phyloP scores from a whole-genome alignment of 2,329 filamentous ascomycete genomes.

The Fonsecaea pedrosoi region DNA sequence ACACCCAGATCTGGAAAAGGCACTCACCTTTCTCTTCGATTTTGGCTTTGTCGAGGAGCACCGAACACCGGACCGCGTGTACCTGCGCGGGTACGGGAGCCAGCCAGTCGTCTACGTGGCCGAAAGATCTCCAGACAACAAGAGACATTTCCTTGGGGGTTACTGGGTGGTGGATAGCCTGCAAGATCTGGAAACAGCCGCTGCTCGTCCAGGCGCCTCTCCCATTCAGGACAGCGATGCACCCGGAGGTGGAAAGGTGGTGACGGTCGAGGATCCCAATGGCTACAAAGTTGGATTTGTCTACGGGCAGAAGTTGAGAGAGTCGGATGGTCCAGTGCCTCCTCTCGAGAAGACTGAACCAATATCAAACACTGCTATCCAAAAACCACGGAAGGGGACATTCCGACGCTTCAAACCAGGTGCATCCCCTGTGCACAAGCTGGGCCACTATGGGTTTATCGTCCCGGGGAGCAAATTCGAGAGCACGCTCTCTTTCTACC shows the following conservation, averaged over 20 bases:
- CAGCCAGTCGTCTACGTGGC: conserved; percentile 66
- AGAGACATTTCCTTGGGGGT: conserved; percentile 29
- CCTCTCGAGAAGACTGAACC: conserved; percentile 36
- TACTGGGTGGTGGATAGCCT: conserved; percentile 33
- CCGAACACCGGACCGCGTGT: conserved; percentile 55
- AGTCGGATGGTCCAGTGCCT: conserved; percentile 4
- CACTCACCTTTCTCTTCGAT: conserved; percentile 42
- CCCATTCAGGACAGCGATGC: conserved; percentile 28
- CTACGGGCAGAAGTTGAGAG: conserved; percentile 33
- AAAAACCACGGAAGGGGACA: conserved; percentile 46
- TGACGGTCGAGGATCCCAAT: conserved; percentile 38
- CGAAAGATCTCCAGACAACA: conserved; percentile 29
- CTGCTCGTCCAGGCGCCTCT: conserved; percentile 23
- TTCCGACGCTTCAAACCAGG: conserved; percentile 53
- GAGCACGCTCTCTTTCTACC: conserved; percentile 52
- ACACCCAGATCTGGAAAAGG: conserved; percentile 42
- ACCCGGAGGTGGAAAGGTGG: conserved; percentile 36
- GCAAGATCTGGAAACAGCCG: conserved; percentile 30
- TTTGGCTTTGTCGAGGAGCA: conserved; percentile 45
- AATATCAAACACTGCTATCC: conserved; percentile 44
- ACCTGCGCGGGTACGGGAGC: conserved; percentile 66
- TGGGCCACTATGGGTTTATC: conserved; percentile 56
- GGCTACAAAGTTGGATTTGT: conserved; percentile 38
- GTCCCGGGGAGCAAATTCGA: conserved; percentile 45
- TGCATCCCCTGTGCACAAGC: conserved; percentile 56